Base-by-base conservation (phyloP, 352 stramenopile species). In the Paralagenidium karlingii region DNA sequence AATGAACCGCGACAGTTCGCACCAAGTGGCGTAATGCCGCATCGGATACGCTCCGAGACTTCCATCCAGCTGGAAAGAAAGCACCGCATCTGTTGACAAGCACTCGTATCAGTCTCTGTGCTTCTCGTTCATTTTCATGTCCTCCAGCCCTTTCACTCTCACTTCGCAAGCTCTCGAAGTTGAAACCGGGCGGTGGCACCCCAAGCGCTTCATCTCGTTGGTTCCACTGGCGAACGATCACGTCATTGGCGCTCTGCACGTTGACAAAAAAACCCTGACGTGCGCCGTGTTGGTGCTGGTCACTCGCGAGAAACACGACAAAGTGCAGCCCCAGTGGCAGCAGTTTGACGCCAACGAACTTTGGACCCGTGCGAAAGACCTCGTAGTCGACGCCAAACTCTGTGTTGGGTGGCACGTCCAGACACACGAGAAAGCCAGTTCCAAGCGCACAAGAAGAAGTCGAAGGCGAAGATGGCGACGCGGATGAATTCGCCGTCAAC, bases 351-450 rank as follows among this genome's bases (percentile, higher is more conserved):
- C 78, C 78, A 33, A 80, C 63, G 45, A 92, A 92, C 39, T 78
- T 75, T 3, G 60, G 30, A 3, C 74, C 78, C 1, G 75, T 88
- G 39, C 78, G 71, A 47, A 88, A 92, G 12, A 87, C 61, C 42
- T 89, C 70, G 49, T 92, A 92, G 57, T 92, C 78, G 34, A 92
- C 57, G 40, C 78, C 78, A 27, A 92, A 86, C 53, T 92, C 78
- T 5, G 70, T 89, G 36, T 44, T 60, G 37, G 57, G 30, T 8
- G 78, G 78, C n/a, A 92, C 75, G 29, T 86, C 70, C 24, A 92
- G 55, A 52, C 78, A 92, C 45, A 92, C 74, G 25, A 92, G 51
- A 36, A 85, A 85, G 31, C 74, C 74, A 27, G n/a, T n/a, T n/a
- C n/a, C n/a, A n/a, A n/a, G n/a, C n/a, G n/a, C n/a, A n/a, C n/a